A percentile compares a stretch with the other conserved stretches of the same genome.
These are phyloP conservation scores for Meira nashicola DNA, from an alignment of 1,284 basidiomycete species.

Conservation along the genomic window DNA sequence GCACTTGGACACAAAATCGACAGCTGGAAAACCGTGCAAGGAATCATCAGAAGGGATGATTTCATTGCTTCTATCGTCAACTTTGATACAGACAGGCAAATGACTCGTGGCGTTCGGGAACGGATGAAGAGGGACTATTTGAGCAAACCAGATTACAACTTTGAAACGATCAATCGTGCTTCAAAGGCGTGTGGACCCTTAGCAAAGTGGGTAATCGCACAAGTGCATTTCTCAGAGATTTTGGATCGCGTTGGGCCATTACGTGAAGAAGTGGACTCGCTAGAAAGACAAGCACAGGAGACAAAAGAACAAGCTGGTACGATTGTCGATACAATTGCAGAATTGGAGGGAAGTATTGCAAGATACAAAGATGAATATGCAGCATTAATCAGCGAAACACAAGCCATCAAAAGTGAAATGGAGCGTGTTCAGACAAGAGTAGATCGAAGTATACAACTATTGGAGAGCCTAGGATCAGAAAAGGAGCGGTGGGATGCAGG, in stretches of 20 bases:
- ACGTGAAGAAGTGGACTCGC: conserved; percentile 86
- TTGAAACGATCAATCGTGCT: conserved; percentile 89
- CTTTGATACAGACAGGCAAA: conserved; percentile 85
- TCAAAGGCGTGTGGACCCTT: conserved; percentile 96
- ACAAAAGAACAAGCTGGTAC: conserved; percentile 86
- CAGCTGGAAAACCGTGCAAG: conserved; percentile 92
- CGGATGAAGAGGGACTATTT: conserved; percentile 91
- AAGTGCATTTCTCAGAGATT: conserved; percentile 95
- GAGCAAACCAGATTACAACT: conserved; percentile 84
- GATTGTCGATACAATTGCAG: conserved; percentile 85
- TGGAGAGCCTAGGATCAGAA: conserved; percentile 92
- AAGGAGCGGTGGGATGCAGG: conserved; percentile 89
- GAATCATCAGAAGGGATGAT: conserved; percentile 92
- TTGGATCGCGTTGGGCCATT: conserved; percentile 95
- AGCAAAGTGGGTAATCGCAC: conserved; percentile 96
- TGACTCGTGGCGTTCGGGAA: conserved; percentile 85
- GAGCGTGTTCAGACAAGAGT: conserved; percentile 95
- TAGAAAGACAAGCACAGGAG: conserved; percentile 83
- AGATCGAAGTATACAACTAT: conserved; percentile 88
- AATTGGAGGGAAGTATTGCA: conserved; percentile 86
- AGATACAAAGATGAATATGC: conserved; percentile 98
- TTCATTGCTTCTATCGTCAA: conserved; percentile 96
- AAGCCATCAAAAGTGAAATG: conserved; percentile 97
- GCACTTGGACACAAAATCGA: conserved; percentile 96
- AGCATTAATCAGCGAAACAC: conserved; percentile 89